Evolutionary conservation across 2,329 filamentous ascomycete species (phyloP).

Genomic region (Pyricularia sp.): DNA sequence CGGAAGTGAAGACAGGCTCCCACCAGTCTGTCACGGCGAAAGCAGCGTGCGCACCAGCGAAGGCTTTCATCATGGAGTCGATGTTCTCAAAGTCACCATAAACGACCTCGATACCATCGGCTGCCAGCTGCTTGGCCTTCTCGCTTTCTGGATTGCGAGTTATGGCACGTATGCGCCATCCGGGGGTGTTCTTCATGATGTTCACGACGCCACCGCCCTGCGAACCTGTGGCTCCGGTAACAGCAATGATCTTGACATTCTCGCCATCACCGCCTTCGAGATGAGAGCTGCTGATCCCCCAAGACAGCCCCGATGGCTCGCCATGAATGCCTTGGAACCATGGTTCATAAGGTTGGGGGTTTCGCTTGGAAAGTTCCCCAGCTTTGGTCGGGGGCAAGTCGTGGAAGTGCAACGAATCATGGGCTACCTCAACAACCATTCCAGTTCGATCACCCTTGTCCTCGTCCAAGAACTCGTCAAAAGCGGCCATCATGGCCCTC

Average conservation of each 20-base stretch:
- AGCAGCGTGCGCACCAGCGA: conserved; percentile 15
- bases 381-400: conserved; percentile 7
- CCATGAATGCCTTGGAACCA: conserved; percentile 11
- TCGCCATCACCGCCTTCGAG: neutral
- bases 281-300: conserved; percentile 3
- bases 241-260: conserved; percentile 15
- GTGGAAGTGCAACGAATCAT: conserved; percentile 6
- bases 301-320: conserved; percentile 9
- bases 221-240: conserved; percentile 21
- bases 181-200: conserved; percentile 14
- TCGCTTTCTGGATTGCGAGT: conserved; percentile 21
- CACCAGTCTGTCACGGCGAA: conserved; percentile 21
- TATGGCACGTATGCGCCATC: conserved; percentile 20
- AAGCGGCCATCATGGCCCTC: conserved; percentile 33
- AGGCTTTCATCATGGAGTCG: conserved; percentile 15
- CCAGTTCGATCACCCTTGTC: conserved; percentile 10
- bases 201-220: conserved; percentile 23
- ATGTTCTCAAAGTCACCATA: conserved; percentile 19
- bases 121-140: conserved; percentile 18
- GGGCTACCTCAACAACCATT: conserved; percentile 9
- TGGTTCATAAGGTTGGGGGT: conserved; percentile 8
- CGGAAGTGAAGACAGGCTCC: conserved; percentile 11
- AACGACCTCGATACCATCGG: conserved; percentile 19
- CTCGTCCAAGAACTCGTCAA: conserved; percentile 35
- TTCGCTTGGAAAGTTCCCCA: conserved; percentile 8